Evolutionary conservation across 2,329 filamentous ascomycete species (phyloP), one percentile per base, ranked within the genome.

Genomic region (Neopestalotiopsis clavispora): DNA sequence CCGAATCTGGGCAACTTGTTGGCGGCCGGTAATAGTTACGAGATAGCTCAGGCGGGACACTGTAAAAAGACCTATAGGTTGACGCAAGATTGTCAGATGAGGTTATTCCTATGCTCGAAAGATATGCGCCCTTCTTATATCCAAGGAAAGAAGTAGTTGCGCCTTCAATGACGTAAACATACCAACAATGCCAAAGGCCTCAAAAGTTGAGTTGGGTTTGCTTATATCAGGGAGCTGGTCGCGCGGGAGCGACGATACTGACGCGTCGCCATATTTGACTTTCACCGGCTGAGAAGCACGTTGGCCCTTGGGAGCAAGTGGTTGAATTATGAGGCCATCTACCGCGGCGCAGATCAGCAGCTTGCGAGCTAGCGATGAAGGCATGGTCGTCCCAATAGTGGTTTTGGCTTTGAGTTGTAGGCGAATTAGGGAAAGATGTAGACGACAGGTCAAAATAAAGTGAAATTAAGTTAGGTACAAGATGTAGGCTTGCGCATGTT

Each of bases 1-100:
- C 72, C 91, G 90, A 64, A 98, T 90, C 72, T 95, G 91, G 3
- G 96, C 96, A 64, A 98, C 94, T 79, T 97, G 93, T 75, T 97
- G 89, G 61, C 95, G 92, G 69, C 90, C 89, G 28, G 92, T 94
- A 75, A 99, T 97, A 12, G 94, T 92, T 69, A 99, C 88, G 6
- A 99, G 87, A 80, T 95, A 98, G 72, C 90, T 93, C 34, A 91
- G 88, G 49, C 90, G 92, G 28, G 94, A 93, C 69, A 98, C 89
- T 45, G 91, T 94, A 59, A 99, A 87, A 1, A 99, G 83, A 28
- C 96, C 95, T 98, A 63, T 12, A 20, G 32, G 61, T 40, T 28
- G 66, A 69, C 49, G 67, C 66, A 69, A 66, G 32, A 63, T 73
- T 32, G 20, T 63, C n/a, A 63, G 32, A 20, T 14, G 6, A 13